Percentiles rank a stretch among this genome's conserved stretches.
Conservation (phyloP, 768 basidiomycete species). For the Amanita polypyramis region DNA sequence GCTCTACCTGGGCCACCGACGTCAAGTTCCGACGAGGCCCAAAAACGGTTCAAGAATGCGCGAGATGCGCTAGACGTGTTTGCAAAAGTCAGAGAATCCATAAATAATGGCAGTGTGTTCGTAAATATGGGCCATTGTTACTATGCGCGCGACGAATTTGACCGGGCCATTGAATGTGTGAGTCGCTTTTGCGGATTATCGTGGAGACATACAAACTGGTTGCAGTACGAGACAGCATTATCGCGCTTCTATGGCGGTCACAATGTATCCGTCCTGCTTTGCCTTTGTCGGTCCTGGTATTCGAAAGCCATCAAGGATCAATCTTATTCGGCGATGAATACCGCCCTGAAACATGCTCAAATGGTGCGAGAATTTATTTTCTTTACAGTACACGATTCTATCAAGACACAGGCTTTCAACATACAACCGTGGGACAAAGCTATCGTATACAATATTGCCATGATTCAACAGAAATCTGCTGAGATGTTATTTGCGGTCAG, state of each 20-base stretch:
- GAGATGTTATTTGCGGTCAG: slow-evolving; percentile 75
- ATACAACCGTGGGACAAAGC: slow-evolving; percentile 85
- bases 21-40: slow-evolving; percentile 47
- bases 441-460: slow-evolving; percentile 89
- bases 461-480: slow-evolving; percentile 95
- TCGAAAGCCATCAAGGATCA: slow-evolving; percentile 88
- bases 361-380: slow-evolving; percentile 32
- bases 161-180: slow-evolving; percentile 93
- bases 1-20: slow-evolving; percentile 26
- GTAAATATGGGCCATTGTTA: slow-evolving; percentile 97
- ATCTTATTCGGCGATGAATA: slow-evolving; percentile 70
- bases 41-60: slow-evolving; percentile 59
- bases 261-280: slow-evolving; percentile 68
- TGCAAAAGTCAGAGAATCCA: slow-evolving; percentile 80
- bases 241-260: slow-evolving; percentile 65
- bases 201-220: background rate
- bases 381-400: slow-evolving; percentile 2
- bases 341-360: slow-evolving; percentile 78
- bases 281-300: slow-evolving; percentile 89
- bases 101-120: slow-evolving; percentile 77
- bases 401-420: slow-evolving; percentile 57
- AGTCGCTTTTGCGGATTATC: slow-evolving; percentile 16
- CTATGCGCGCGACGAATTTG: slow-evolving; percentile 87
- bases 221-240: slow-evolving; percentile 87
- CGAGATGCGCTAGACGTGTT: slow-evolving; percentile 86